Evolutionary conservation across 352 stramenopile species (phyloP).

Genomic region (Phytophthora pini): DNA sequence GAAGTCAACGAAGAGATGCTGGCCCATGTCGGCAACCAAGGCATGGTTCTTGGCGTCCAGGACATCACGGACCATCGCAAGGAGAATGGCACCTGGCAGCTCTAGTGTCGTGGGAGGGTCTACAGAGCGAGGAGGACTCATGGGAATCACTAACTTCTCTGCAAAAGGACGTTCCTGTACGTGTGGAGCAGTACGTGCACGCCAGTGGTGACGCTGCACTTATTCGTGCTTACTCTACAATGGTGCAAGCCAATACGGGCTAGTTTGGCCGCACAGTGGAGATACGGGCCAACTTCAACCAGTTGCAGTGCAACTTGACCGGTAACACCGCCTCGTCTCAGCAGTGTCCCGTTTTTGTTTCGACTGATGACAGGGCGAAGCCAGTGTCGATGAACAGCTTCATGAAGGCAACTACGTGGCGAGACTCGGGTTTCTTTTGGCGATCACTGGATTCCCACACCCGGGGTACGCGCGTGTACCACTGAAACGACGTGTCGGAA

Average conservation of each 20-base stretch:
- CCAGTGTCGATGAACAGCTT: too few relatives aligned
- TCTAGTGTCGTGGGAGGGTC: slow-evolving; percentile 8
- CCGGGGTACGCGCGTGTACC: too few relatives aligned
- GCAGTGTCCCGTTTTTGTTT: not conserved
- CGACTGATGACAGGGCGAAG: not conserved
- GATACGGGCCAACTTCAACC: slow-evolving; percentile 1
- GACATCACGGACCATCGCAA: slow-evolving; percentile 4
- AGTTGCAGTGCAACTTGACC: slow-evolving; percentile 20
- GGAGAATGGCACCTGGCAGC: not conserved
- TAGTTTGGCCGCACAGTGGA: not conserved
- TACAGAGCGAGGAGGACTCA: slow-evolving; percentile 15
- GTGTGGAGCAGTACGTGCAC: not conserved
- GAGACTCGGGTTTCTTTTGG: too few relatives aligned
- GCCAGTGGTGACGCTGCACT: not conserved
- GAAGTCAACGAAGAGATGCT: slow-evolving; percentile 10
- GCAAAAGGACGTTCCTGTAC: not conserved
- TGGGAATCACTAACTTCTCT: slow-evolving; percentile 10
- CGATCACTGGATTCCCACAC: too few relatives aligned
- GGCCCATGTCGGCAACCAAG: slow-evolving; percentile 11
- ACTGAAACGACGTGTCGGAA: too few relatives aligned
- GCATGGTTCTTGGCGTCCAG: slow-evolving; percentile 7
- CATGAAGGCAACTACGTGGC: too few relatives aligned
- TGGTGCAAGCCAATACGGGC: not conserved
- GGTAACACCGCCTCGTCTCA: slow-evolving; percentile 18
- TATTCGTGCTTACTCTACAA: not conserved